These are phyloP conservation scores for Warburgia ugandensis DNA, from an alignment of 164 flowering plant species.

Conservation along the genomic window DNA sequence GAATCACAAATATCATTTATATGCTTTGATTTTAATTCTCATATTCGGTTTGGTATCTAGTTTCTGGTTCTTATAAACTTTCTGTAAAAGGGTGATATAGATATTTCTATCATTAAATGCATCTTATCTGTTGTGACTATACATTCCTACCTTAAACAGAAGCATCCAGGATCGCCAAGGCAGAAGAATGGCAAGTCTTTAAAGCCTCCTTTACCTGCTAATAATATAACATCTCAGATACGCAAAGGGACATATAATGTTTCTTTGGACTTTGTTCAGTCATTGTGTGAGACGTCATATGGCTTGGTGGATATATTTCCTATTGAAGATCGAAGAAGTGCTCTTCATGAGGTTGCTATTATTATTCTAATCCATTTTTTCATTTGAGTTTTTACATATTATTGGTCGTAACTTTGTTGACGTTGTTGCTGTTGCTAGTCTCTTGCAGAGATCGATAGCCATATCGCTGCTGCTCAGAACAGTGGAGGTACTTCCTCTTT, in stretches of 20 bases:
- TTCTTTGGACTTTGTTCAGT: constrained; percentile 87
- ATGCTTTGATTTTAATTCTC: no score
- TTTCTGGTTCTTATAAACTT: no score
- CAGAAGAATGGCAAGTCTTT: constrained; percentile 52
- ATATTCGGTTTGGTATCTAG: no score
- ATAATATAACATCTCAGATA: constrained; percentile 54
- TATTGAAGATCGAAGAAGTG: constrained; percentile 89
- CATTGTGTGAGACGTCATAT: constrained; percentile 91
- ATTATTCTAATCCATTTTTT: no score
- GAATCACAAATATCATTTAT: no score
- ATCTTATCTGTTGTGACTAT: not conserved
- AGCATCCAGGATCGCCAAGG: constrained; percentile 63
- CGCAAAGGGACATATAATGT: constrained; percentile 89
- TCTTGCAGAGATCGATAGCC: constrained; percentile 77
- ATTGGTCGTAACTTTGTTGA: constrained; percentile 3
- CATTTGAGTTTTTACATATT: no score
- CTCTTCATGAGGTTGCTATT: constrained; percentile 87
- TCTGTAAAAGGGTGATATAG: not conserved
- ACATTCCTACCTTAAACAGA: no score
- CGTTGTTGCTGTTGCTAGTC: constrained; percentile 50
- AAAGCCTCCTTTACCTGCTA: constrained; percentile 90
- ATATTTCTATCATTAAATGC: not conserved
- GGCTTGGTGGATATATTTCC: constrained; percentile 95
- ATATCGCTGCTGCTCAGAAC: constrained; percentile 59
- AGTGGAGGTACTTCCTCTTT: constrained; percentile 67